Percentiles rank a stretch among this genome's conserved stretches.
These are phyloP conservation scores for Penicillium simplicissimum DNA, from an alignment of 495 filamentous ascomycete species.

Conservation along the genomic window DNA sequence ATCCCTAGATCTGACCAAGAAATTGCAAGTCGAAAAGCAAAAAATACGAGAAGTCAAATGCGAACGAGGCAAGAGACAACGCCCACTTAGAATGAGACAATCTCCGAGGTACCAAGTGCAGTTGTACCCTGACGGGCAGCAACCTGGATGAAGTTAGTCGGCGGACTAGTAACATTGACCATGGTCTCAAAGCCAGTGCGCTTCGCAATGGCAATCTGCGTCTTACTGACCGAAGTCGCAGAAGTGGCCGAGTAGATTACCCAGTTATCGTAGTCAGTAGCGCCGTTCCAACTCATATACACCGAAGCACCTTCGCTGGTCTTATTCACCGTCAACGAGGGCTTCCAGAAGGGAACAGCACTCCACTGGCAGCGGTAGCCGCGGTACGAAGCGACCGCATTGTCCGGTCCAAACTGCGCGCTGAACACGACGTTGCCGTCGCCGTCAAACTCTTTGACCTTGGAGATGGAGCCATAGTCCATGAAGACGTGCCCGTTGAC, in stretches of 20 bases:
- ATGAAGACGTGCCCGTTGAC: constrained; percentile 44
- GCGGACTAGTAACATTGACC: constrained; percentile 24
- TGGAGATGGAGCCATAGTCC: constrained; percentile 51
- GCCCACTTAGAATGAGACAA: constrained; percentile 21
- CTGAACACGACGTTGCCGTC: constrained; percentile 35
- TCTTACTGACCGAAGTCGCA: constrained; percentile 20
- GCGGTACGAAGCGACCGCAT: constrained; percentile 43
- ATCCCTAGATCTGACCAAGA: too few species aligned
- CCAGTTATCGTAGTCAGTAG: constrained; percentile 45
- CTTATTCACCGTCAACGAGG: constrained; percentile 27
- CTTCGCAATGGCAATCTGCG: constrained; percentile 24
- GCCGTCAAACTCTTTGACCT: constrained; percentile 49
- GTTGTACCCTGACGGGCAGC: constrained; percentile 33
- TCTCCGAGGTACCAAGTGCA: constrained; percentile 30
- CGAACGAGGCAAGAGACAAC: too few species aligned
- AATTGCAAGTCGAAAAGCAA: too few species aligned
- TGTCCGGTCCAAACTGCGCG: constrained; percentile 39
- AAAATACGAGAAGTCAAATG: too few species aligned
- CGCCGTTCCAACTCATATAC: constrained; percentile 47
- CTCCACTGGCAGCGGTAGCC: constrained; percentile 45
- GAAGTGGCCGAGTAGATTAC: constrained; percentile 31
- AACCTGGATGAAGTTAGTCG: constrained; percentile 32
- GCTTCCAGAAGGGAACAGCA: constrained; percentile 40
- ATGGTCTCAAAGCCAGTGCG: constrained; percentile 40
- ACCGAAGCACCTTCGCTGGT: constrained; percentile 20